Evolutionary conservation across 352 stramenopile species (phyloP), one percentile per base, ranked within the genome.

Genomic region (Phytophthora kernoviae): DNA sequence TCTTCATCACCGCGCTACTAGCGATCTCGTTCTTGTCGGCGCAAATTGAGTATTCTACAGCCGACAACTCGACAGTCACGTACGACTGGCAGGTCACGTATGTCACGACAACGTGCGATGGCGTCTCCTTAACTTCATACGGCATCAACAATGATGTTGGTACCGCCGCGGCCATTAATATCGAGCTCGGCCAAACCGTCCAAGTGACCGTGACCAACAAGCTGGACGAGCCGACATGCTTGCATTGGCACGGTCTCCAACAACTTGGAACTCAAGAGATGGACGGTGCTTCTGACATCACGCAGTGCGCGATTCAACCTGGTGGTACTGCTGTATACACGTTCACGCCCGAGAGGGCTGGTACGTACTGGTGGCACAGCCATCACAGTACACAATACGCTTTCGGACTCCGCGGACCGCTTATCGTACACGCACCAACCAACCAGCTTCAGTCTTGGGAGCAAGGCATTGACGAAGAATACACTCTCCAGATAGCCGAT

Each of bases 291-390:
- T 77, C 69, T n/a, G 53, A 58, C 49, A 55, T 77, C 49, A 74
- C 68, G 20, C 68, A 77, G 40, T 77, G 68, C 36, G 46, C 33
- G 1, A 72, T 72, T 20, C 34, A 43, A 2, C 9, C 68, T 0
- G 58, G 63, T 2, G 48, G 44, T 2, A 50, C 53, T 1, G 44
- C 62, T n/a, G 26, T 67, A 20, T 75, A 75, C 62, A 54, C 56
- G 9, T 73, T 77, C 55, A 77, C 60, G 14, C 65, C 60, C 1
- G 55, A 66, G 17, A 32, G 55, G 11, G 50, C 60, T 9, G 65
- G 69, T 14, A 76, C 49, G 26, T 74, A 64, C 49, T 77, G 69
- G 65, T 77, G 65, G 60, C 64, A 74, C 56, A 68, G 60, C 34
- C 68, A 77, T 42, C 54, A 75, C 24, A 41, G 17, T 1, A 59